Conservation (phyloP, 306 rosid species). For the Vachellia pachyceras region DNA sequence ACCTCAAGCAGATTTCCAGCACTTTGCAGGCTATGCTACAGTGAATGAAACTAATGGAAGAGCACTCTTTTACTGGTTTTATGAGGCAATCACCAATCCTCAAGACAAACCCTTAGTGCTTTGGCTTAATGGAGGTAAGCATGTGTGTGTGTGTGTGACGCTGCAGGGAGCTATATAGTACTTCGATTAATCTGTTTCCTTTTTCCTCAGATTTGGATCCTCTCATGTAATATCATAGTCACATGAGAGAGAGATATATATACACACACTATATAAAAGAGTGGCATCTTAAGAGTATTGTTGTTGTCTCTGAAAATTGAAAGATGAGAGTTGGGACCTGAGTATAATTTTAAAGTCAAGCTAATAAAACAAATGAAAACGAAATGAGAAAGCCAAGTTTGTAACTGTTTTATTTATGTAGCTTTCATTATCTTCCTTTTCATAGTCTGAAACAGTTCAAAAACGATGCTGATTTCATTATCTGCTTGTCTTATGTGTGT, state of each 20-base stretch:
- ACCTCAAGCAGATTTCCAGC: slow-evolving; percentile 65
- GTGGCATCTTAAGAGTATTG: background rate
- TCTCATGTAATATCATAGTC: background rate
- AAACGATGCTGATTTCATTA: slow-evolving; percentile 3
- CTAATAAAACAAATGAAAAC: background rate
- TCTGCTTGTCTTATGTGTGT: no score
- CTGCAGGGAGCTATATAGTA: background rate
- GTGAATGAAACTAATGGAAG: slow-evolving; percentile 63
- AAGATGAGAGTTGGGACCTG: background rate
- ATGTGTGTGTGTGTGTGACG: no score
- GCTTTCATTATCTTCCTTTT: slow-evolving; percentile 9
- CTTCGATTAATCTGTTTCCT: background rate
- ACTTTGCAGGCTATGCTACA: slow-evolving; percentile 73
- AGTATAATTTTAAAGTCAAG: background rate
- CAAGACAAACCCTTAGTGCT: slow-evolving; percentile 72
- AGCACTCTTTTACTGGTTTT: slow-evolving; percentile 89
- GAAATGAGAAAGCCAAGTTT: background rate
- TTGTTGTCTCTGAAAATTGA: background rate
- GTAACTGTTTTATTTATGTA: background rate
- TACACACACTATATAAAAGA: no score
- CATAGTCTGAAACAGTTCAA: slow-evolving; percentile 8
- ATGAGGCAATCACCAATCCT: slow-evolving; percentile 62
- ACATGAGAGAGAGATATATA: no score
- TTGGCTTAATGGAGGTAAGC: slow-evolving; percentile 93
- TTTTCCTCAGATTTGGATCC: background rate